Evolutionary conservation across 768 basidiomycete genomes (phyloP).

Genomic region (Leccinum olivaceopallidum): DNA sequence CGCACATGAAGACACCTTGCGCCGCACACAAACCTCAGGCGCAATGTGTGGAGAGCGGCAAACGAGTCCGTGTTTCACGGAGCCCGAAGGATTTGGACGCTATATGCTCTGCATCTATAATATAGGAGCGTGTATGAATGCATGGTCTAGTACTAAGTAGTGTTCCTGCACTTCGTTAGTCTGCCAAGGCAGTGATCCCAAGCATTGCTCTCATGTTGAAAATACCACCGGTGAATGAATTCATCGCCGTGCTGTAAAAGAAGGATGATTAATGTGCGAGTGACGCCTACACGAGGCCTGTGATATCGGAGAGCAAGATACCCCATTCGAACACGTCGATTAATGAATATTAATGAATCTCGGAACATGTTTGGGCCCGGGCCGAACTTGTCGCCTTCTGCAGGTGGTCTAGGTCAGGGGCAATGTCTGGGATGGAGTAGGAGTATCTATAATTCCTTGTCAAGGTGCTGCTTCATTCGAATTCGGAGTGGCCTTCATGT

Average conservation of each 20-base stretch:
- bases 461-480: no score
- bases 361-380: no score
- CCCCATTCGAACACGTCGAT: conserved; percentile 39
- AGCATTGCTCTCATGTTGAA: conserved; percentile 38
- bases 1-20: conserved; percentile 15
- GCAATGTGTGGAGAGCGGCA: neutral
- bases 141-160: neutral
- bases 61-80: conserved; percentile 14
- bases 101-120: conserved; percentile 3
- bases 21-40: neutral
- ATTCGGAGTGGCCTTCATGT: no score
- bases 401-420: no score
- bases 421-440: no score
- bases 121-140: conserved; percentile 3
- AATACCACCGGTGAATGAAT: conserved; percentile 41
- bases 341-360: neutral
- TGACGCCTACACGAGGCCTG: conserved; percentile 40
- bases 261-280: conserved; percentile 27
- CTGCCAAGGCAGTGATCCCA: conserved; percentile 34
- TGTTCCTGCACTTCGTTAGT: conserved; percentile 24
- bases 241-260: conserved; percentile 41
- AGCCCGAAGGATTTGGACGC: conserved; percentile 5
- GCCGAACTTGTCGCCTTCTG: no score
- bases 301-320: conserved; percentile 40
- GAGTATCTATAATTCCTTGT: no score